Evolutionary conservation across 805 yeast genomes (phyloP).

Genomic region (Cephaloascus fragrans): DNA sequence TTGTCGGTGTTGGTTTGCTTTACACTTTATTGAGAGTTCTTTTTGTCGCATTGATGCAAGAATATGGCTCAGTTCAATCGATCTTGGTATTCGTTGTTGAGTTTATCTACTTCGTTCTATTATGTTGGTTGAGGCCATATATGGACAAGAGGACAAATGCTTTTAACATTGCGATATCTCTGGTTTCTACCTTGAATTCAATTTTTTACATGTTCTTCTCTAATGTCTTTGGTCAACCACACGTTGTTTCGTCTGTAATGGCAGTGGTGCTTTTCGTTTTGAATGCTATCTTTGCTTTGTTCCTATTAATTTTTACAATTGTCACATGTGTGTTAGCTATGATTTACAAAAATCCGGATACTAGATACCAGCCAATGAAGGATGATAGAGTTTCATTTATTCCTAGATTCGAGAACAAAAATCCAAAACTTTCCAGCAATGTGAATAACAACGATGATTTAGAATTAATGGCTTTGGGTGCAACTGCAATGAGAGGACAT

Average conservation of each 20-base stretch:
- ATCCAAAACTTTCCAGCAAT: constrained; percentile 4
- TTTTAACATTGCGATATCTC: constrained; percentile 81
- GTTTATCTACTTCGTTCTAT: constrained; percentile 50
- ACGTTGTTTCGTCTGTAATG: constrained; percentile 82
- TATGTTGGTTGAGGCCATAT: constrained; percentile 75
- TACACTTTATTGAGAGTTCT: constrained; percentile 69
- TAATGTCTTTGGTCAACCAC: constrained; percentile 72
- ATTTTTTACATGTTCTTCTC: constrained; percentile 86
- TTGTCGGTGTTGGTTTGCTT: constrained; percentile 53
- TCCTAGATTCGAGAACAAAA: constrained; percentile 43
- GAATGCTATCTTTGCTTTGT: constrained; percentile 82
- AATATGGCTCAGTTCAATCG: constrained; percentile 74
- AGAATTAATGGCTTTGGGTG: constrained; percentile 68
- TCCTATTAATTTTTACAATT: constrained; percentile 76
- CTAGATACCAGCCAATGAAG: constrained; percentile 90
- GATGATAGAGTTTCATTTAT: constrained; percentile 97
- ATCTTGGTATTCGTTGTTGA: constrained; percentile 70
- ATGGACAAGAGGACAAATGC: constrained; percentile 92
- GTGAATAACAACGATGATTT: constrained; percentile 31
- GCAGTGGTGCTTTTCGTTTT: constrained; percentile 83
- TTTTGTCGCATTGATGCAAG: constrained; percentile 80
- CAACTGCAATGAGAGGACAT: constrained; percentile 56
- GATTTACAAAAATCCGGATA: constrained; percentile 85
- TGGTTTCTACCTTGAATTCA: constrained; percentile 73
- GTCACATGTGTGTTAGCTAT: constrained; percentile 81